Conservation (phyloP, 306 rosid species). For the Glycine soja region DNA sequence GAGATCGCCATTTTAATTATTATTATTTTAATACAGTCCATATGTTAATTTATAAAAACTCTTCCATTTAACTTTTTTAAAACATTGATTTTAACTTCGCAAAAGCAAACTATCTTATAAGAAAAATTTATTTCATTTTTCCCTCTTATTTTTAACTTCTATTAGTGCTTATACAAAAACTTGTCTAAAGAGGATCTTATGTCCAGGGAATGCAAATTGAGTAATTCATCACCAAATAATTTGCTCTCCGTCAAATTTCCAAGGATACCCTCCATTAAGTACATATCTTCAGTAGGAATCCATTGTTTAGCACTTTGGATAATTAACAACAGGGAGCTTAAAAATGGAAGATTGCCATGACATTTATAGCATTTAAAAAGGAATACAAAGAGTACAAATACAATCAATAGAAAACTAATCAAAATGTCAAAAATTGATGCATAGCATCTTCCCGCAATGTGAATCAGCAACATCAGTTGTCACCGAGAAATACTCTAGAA, state of each 20-base stretch:
- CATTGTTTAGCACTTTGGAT: neutral
- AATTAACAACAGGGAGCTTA: conserved; percentile 11
- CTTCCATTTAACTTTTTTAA: too few species aligned
- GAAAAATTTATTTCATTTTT: too few species aligned
- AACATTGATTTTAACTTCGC: too few species aligned
- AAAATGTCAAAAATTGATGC: conserved; percentile 46
- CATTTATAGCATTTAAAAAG: neutral
- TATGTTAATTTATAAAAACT: too few species aligned
- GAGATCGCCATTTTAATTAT: too few species aligned
- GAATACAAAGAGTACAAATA: neutral
- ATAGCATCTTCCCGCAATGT: conserved; percentile 10
- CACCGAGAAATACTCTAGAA: conserved; percentile 52
- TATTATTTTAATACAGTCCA: too few species aligned
- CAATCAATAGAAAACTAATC: conserved; percentile 35
- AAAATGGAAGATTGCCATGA: neutral
- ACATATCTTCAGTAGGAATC: neutral
- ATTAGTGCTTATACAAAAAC: too few species aligned
- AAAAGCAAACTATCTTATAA: too few species aligned
- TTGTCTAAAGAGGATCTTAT: too few species aligned
- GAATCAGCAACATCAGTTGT: conserved; percentile 27
- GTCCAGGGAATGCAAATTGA: neutral
- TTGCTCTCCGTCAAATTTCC: neutral
- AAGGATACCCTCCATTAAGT: neutral
- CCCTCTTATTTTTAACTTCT: too few species aligned
- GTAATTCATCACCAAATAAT: neutral